Conservation (phyloP, 805 yeast genomes). For the Candida xiaguanensis region DNA sequence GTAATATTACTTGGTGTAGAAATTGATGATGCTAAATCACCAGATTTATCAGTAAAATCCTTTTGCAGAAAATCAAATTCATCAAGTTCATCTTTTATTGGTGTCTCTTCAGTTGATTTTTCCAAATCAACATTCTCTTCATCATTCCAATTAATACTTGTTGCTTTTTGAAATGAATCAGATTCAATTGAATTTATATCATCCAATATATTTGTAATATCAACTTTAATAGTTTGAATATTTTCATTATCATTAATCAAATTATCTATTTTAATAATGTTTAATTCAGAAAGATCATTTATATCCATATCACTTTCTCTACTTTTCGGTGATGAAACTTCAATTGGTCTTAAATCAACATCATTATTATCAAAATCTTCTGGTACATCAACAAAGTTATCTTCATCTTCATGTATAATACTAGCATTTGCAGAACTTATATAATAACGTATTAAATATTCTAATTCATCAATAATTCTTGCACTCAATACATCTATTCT, state of each 20-base stretch:
- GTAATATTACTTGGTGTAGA: constrained; percentile 38
- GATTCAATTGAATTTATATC: constrained; percentile 10
- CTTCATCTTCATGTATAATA: constrained; percentile 17
- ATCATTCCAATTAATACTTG: constrained; percentile 43
- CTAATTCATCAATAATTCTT: constrained; percentile 66
- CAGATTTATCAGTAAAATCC: constrained; percentile 1
- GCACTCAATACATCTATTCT: constrained; percentile 67
- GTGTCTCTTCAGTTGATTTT: constrained; percentile 13
- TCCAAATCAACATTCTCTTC: constrained; percentile 29
- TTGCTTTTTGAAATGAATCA: constrained; percentile 33
- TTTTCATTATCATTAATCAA: constrained; percentile 25
- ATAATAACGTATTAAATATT: constrained; percentile 48
- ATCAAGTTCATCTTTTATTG: constrained; percentile 2
- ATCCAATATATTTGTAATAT: constrained; percentile 12
- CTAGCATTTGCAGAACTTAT: constrained; percentile 16
- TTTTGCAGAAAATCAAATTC: constrained; percentile 4
- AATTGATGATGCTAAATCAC: constrained; percentile 16
- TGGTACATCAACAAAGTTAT: constrained; percentile 7
- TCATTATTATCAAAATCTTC: constrained; percentile 14
- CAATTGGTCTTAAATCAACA: constrained; percentile 18
- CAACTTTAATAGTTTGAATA: constrained; percentile 9
- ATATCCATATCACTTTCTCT: constrained; percentile 23
- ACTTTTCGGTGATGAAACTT: constrained; percentile 5
- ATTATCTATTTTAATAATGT: constrained; percentile 35
- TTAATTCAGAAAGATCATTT: constrained; percentile 36